Evolutionary conservation across 768 basidiomycete species (phyloP).

Genomic region (Termitomyces sp.): DNA sequence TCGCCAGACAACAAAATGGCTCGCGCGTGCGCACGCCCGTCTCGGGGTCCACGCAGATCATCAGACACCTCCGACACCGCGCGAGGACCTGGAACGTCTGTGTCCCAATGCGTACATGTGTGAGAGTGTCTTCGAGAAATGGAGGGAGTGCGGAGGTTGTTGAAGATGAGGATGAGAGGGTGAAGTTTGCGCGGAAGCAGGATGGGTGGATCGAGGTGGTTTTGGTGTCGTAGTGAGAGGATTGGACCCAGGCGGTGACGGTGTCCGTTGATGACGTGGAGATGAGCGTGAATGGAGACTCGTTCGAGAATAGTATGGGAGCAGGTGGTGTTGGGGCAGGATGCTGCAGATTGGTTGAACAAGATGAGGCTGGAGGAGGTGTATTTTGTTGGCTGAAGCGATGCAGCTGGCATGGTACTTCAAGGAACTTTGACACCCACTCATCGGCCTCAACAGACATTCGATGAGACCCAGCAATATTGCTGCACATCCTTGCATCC

Average conservation of each 20-base stretch:
- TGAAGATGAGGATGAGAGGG: neutral
- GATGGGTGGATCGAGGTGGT: constrained; percentile 2
- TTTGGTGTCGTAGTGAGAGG: neutral
- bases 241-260: constrained; percentile 7
- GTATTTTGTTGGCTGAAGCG: neutral
- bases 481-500: neutral
- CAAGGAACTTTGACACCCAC: constrained; percentile 13
- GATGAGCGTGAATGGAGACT: constrained; percentile 14
- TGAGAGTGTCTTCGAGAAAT: constrained; percentile 8
- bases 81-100: constrained; percentile 13
- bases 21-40: constrained; percentile 10
- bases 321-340: neutral
- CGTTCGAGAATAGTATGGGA: constrained; percentile 14
- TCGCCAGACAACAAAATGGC: constrained; percentile 13
- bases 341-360: neutral
- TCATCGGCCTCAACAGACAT: constrained; percentile 9
- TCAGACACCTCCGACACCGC: constrained; percentile 10
- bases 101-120: constrained; percentile 8
- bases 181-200: constrained; percentile 14
- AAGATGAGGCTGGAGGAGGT: neutral
- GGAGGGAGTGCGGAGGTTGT: neutral
- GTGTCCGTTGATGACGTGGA: constrained; percentile 8
- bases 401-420: constrained; percentile 9
- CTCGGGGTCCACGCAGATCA: constrained; percentile 12
- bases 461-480: neutral